Percentiles rank a stretch among this genome's conserved stretches.
Conservation (phyloP, 768 basidiomycete species). For the Boletus subcaerulescens region DNA sequence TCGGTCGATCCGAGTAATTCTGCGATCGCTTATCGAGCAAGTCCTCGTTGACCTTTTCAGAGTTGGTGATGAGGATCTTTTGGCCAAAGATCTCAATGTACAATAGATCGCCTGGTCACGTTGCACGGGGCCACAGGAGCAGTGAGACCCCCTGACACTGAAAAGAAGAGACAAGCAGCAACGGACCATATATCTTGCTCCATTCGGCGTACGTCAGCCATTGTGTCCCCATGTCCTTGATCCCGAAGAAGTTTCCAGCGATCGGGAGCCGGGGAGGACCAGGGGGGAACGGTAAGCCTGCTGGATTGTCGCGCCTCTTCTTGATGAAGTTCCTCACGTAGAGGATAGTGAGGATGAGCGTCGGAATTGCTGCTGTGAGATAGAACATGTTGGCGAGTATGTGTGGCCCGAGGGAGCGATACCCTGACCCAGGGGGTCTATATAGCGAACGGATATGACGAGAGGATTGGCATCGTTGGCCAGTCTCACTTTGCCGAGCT, state of each 20-base stretch:
- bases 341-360: not conserved
- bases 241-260: conserved; percentile 43
- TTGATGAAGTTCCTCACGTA: conserved; percentile 1
- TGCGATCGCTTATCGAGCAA: conserved; percentile 28
- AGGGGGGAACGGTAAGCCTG: conserved; percentile 34
- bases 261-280: conserved; percentile 42
- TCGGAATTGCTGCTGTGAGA: conserved; percentile 2
- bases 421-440: not conserved
- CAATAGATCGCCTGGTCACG: conserved; percentile 20
- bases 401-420: not conserved
- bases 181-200: conserved; percentile 41
- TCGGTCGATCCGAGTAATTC: conserved; percentile 28
- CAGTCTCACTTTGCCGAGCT: conserved; percentile 11
- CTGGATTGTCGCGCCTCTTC: conserved; percentile 13
- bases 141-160: not conserved
- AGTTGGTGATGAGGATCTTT: conserved; percentile 23
- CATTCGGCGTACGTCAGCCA: conserved; percentile 43
- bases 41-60: conserved; percentile 25
- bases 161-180: not conserved
- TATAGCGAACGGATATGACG: conserved; percentile 1
- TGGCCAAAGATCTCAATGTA: conserved; percentile 26
- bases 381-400: not conserved
- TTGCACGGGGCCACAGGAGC: not conserved
- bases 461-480: not conserved
- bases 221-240: conserved; percentile 35